Evolutionary conservation across 208 protist species (phyloP).

Genomic region (Sergeia podlipaevii): DNA sequence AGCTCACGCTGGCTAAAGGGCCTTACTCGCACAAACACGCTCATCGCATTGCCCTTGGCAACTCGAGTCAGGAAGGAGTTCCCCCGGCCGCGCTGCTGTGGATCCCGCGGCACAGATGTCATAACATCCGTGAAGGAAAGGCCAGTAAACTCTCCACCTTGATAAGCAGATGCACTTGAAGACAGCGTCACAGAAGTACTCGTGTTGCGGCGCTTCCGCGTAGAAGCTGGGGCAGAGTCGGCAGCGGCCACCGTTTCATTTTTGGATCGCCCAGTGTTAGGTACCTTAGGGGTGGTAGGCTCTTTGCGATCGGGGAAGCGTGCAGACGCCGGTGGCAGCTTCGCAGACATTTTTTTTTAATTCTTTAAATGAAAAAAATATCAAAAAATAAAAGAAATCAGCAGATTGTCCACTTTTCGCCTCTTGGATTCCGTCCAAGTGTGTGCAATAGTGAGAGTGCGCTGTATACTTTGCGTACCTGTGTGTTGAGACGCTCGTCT

Average conservation of each 20-base stretch:
- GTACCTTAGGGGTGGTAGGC: too few relatives aligned
- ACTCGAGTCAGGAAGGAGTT: slow-evolving; percentile 18
- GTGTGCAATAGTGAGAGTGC: too few relatives aligned
- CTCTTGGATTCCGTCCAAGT: neutral
- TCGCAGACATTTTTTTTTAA: neutral
- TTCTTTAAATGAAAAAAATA: neutral
- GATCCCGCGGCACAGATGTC: neutral
- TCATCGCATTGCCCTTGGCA: slow-evolving; percentile 71
- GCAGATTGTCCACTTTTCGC: too few relatives aligned
- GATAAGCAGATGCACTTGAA: neutral
- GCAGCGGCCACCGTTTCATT: too few relatives aligned
- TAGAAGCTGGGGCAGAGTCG: too few relatives aligned
- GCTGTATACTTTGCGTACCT: too few relatives aligned
- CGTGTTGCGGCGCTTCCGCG: too few relatives aligned
- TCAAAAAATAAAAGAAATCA: slow-evolving; percentile 5
- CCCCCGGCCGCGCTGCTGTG: neutral
- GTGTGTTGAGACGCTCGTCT: neutral
- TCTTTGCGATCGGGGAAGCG: too few relatives aligned
- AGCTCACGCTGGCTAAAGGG: slow-evolving; percentile 84
- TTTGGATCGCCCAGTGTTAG: too few relatives aligned
- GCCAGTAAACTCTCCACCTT: neutral
- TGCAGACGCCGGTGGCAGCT: slow-evolving; percentile 6
- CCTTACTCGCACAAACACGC: slow-evolving; percentile 83
- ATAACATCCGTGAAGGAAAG: slow-evolving; percentile 7
- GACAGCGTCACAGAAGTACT: too few relatives aligned